phyloP scores from a whole-genome alignment of 768 basidiomycete genomes.

The Boletellus emodensis region DNA sequence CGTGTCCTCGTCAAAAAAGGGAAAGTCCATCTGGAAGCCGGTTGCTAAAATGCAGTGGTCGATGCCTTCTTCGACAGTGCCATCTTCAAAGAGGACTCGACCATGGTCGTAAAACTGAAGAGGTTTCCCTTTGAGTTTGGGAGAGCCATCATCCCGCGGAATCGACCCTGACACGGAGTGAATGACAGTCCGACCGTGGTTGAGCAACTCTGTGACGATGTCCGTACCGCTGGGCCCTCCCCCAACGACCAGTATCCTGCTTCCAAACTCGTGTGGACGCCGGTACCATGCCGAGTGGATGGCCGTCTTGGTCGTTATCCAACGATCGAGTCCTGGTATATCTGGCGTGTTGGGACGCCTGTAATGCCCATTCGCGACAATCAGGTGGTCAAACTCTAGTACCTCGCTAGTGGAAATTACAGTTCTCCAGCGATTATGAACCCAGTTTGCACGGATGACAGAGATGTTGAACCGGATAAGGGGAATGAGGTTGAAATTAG shows the following conservation, averaged over 20 bases:
- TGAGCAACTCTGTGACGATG: slow-evolving; percentile 55
- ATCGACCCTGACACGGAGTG: slow-evolving; percentile 47
- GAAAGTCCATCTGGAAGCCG: slow-evolving; percentile 63
- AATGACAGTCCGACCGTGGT: slow-evolving; percentile 43
- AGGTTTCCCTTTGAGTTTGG: slow-evolving; percentile 42
- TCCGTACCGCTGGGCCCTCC: slow-evolving; percentile 68
- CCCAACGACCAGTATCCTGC: slow-evolving; percentile 45
- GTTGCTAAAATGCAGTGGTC: slow-evolving; percentile 72
- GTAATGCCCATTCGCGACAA: slow-evolving; percentile 78
- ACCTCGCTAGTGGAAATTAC: slow-evolving; percentile 36
- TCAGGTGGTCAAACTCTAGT: slow-evolving; percentile 54
- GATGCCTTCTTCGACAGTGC: slow-evolving; percentile 48
- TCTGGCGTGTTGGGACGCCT: slow-evolving; percentile 58
- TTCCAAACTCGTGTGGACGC: slow-evolving; percentile 38
- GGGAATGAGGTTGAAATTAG: slow-evolving; percentile 54
- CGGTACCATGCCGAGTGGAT: slow-evolving; percentile 70
- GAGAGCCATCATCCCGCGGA: slow-evolving; percentile 29
- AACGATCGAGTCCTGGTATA: slow-evolving; percentile 54
- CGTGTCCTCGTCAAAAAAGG: slow-evolving; percentile 48
- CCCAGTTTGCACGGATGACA: slow-evolving; percentile 48
- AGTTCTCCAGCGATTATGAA: slow-evolving; percentile 47
- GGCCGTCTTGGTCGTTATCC: slow-evolving; percentile 51
- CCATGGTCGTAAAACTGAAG: slow-evolving; percentile 40
- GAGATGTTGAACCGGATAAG: slow-evolving; percentile 60
- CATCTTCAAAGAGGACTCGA: slow-evolving; percentile 57